Percentiles rank a stretch among this genome's conserved stretches.
Conservation (phyloP, 345 rosid genomes). For the Angophora floribunda region DNA sequence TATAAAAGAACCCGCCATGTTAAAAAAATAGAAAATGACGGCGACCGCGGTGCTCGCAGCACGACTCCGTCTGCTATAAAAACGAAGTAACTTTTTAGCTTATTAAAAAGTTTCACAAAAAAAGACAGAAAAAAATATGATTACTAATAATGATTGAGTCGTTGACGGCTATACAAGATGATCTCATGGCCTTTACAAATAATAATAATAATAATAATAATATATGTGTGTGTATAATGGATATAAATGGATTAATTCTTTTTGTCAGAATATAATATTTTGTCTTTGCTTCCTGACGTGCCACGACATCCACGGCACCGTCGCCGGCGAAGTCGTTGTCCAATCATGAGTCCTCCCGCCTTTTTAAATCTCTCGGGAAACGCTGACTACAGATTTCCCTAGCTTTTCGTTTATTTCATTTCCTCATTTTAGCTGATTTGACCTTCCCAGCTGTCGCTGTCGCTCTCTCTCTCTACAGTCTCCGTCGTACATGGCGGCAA, state of each 20-base stretch:
- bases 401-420: neutral
- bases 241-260: too few species aligned
- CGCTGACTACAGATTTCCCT: neutral
- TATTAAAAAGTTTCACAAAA: too few species aligned
- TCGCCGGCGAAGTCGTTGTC: neutral
- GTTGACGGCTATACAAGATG: neutral
- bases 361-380: neutral
- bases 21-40: neutral
- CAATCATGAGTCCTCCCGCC: neutral
- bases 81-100: neutral
- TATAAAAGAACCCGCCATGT: neutral
- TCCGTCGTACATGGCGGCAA: slow-evolving; percentile 3
- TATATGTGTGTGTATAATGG: too few species aligned
- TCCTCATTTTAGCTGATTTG: neutral
- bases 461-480: neutral
- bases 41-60: neutral
- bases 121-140: too few species aligned
- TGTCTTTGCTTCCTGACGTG: neutral
- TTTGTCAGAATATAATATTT: neutral
- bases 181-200: neutral
- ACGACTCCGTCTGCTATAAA: neutral
- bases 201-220: too few species aligned
- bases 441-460: neutral
- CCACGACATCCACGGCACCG: neutral
- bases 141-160: neutral